Conservation (phyloP, 306 rosid genomes). For the Cucurbita maxima region DNA sequence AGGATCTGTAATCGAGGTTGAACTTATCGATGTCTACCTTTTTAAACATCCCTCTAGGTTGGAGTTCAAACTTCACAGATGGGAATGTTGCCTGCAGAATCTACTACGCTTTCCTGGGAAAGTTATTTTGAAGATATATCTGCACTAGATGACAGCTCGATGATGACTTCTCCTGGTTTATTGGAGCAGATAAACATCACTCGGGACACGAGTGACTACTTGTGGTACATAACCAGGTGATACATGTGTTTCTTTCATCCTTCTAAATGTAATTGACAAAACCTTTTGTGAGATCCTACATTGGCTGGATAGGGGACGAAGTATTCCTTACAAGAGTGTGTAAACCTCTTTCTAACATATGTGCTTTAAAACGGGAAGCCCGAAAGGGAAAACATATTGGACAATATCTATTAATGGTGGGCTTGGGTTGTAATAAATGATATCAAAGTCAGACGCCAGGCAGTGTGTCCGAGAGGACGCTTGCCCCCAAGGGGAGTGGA, state of each 20-base stretch:
- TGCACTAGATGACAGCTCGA: conserved; percentile 45
- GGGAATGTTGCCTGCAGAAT: conserved; percentile 71
- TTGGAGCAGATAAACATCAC: conserved; percentile 91
- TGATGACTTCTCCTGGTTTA: conserved; percentile 51
- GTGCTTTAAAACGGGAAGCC: too few species aligned
- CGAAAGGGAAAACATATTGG: too few species aligned
- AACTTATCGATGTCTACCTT: background rate
- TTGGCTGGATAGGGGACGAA: too few species aligned
- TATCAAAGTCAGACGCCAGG: too few species aligned
- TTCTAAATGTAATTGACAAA: background rate
- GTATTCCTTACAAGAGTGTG: too few species aligned
- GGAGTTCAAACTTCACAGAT: conserved; percentile 92
- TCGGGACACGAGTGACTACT: conserved; percentile 74
- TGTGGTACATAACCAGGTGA: conserved; percentile 90
- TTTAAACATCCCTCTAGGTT: conserved; percentile 27
- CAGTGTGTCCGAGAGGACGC: too few species aligned
- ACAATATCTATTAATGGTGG: too few species aligned
- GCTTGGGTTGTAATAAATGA: too few species aligned
- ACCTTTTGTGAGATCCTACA: too few species aligned
- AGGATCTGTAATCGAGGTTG: background rate
- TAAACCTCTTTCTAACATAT: too few species aligned
- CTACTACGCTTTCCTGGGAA: conserved; percentile 58
- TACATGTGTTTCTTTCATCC: conserved; percentile 8
- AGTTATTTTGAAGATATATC: conserved; percentile 59
- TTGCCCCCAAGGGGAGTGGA: too few species aligned